Conservation (phyloP, 78 protist species). For the Anaeramoeba flamelloides region DNA sequence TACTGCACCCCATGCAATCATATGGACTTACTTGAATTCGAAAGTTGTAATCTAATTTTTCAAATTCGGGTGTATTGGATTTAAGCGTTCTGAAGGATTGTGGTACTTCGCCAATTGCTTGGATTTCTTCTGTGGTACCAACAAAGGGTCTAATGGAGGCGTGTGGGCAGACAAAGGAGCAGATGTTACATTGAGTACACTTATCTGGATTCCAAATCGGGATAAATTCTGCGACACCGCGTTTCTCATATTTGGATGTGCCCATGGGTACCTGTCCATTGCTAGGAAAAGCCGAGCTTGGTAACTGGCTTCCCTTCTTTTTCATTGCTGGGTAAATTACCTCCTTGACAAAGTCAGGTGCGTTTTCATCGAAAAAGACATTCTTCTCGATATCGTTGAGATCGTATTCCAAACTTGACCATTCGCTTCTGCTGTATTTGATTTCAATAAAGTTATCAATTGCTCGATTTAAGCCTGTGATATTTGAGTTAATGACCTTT, state of each 20-base stretch:
- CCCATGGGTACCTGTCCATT: background rate
- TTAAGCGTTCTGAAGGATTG: no score
- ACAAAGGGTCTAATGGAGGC: background rate
- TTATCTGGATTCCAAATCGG: background rate
- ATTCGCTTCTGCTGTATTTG: slow-evolving; percentile 1
- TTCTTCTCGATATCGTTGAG: background rate
- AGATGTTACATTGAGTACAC: background rate
- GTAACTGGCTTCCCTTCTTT: background rate
- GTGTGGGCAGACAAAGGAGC: background rate
- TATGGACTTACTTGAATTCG: slow-evolving; percentile 31
- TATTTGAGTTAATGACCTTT: slow-evolving; percentile 31
- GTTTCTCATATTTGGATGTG: background rate
- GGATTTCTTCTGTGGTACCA: no score
- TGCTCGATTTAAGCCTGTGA: slow-evolving; percentile 24
- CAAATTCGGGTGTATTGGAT: no score
- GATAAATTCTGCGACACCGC: background rate
- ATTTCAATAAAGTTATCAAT: slow-evolving; percentile 9
- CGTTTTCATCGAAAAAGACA: background rate
- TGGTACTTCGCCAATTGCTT: no score
- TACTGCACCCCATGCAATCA: slow-evolving; percentile 50
- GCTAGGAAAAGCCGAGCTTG: background rate
- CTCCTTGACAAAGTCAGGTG: background rate
- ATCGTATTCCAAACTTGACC: background rate
- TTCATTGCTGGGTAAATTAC: background rate
- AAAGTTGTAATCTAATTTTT: slow-evolving; percentile 8